A percentile compares a stretch with the other conserved stretches of the same genome.
These are phyloP conservation scores for Aspergillus ochraceoroseus DNA, from an alignment of 2,329 filamentous ascomycete genomes.

Conservation along the genomic window DNA sequence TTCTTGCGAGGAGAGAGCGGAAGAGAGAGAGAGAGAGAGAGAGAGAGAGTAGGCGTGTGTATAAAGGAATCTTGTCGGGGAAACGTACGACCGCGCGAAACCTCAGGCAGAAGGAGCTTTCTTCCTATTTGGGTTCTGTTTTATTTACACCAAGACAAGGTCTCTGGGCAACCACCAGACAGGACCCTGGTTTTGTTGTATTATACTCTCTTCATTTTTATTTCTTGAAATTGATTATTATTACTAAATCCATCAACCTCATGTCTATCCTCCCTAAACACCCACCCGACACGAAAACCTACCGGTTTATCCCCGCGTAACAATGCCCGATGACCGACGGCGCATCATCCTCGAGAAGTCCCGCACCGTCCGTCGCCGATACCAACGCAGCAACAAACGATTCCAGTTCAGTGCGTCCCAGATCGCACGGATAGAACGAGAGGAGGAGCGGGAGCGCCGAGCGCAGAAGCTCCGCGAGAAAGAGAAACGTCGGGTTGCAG, in stretches of 20 bases:
- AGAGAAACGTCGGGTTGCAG: slow-evolving; percentile 32
- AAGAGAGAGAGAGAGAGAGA: too few species aligned
- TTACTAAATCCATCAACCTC: background rate
- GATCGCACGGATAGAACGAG: slow-evolving; percentile 39
- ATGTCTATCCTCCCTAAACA: slow-evolving; percentile 9
- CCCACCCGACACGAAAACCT: too few species aligned
- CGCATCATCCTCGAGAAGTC: slow-evolving; percentile 39
- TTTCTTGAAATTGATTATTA: background rate
- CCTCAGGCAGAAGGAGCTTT: slow-evolving; percentile 3
- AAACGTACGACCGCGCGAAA: slow-evolving; percentile 29
- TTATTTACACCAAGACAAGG: background rate
- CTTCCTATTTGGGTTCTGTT: slow-evolving; percentile 1
- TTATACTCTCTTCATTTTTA: too few species aligned
- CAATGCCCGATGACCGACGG: slow-evolving; percentile 28
- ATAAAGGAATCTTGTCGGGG: too few species aligned
- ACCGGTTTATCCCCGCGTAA: slow-evolving; percentile 15
- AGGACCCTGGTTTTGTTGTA: too few species aligned
- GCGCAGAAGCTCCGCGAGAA: slow-evolving; percentile 38
- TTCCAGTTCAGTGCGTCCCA: slow-evolving; percentile 35
- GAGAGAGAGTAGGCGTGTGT: too few species aligned
- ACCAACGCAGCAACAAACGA: slow-evolving; percentile 38
- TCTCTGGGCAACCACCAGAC: too few species aligned
- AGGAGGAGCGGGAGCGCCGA: slow-evolving; percentile 39
- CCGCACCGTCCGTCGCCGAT: slow-evolving; percentile 36
- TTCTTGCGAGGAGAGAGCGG: too few species aligned